Percentiles rank a stretch among this genome's conserved stretches.
phyloP scores from a whole-genome alignment of 2,329 filamentous ascomycete genomes.

The Didymella sp. region DNA sequence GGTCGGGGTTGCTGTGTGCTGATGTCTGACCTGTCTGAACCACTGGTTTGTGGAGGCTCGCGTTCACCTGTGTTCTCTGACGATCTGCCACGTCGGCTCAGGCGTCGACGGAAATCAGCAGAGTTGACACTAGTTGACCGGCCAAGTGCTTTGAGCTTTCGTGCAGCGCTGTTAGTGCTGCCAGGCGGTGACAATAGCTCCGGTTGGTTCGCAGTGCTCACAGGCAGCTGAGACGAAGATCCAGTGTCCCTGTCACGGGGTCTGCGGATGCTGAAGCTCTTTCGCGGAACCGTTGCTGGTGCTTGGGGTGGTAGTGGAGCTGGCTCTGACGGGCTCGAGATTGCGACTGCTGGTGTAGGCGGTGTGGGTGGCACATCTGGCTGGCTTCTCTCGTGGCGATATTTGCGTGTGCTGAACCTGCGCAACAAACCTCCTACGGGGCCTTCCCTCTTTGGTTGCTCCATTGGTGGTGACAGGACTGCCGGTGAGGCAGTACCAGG shows the following conservation, averaged over 20 bases:
- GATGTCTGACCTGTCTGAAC: slow-evolving; percentile 75
- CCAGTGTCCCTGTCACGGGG: slow-evolving; percentile 62
- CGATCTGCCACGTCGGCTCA: slow-evolving; percentile 61
- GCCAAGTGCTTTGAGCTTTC: slow-evolving; percentile 72
- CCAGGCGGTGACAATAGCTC: slow-evolving; percentile 78
- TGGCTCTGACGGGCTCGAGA: slow-evolving; percentile 76
- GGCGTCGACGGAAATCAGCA: slow-evolving; percentile 76
- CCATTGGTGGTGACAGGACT: slow-evolving; percentile 63
- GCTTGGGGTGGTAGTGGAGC: slow-evolving; percentile 5
- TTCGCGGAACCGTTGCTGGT: slow-evolving; percentile 68
- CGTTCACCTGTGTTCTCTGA: slow-evolving; percentile 58
- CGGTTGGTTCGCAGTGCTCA: slow-evolving; percentile 70
- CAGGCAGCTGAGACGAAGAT: slow-evolving; percentile 58
- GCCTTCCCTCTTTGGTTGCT: slow-evolving; percentile 77
- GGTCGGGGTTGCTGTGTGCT: slow-evolving; percentile 56
- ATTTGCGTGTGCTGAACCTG: slow-evolving; percentile 86
- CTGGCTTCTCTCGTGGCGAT: slow-evolving; percentile 59
- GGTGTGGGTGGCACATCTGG: slow-evolving; percentile 67
- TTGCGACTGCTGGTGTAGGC: slow-evolving; percentile 77
- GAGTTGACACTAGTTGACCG: slow-evolving; percentile 93
- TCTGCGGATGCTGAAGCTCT: slow-evolving; percentile 85
- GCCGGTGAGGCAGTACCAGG: slow-evolving; percentile 57
- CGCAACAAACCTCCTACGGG: slow-evolving; percentile 83
- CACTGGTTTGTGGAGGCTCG: slow-evolving; percentile 76
- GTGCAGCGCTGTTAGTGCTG: slow-evolving; percentile 62